phyloP scores from a whole-genome alignment of 202 grass and related monocot genomes.

The Musa balbisiana region DNA sequence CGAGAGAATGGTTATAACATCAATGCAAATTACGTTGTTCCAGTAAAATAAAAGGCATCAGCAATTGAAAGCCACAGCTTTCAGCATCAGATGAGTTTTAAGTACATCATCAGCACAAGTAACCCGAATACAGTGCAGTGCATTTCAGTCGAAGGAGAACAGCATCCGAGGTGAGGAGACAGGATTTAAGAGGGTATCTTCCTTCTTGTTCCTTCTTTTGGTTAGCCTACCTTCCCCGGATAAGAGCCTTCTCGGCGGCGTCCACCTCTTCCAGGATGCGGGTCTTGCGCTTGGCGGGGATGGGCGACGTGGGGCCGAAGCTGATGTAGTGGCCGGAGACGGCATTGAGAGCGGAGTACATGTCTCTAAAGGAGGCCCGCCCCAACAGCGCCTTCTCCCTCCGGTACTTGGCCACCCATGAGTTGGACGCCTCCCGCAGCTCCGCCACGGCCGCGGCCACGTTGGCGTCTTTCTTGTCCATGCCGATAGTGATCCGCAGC shows the following conservation, averaged over 20 bases:
- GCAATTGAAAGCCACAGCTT: no score
- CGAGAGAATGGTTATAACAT: no score
- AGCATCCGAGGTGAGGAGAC: no score
- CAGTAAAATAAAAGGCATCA: no score
- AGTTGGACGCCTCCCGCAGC: constrained; percentile 82
- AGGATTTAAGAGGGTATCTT: no score
- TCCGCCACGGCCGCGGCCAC: constrained; percentile 70
- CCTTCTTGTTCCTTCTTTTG: no score
- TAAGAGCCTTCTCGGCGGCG: constrained; percentile 91
- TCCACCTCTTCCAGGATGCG: constrained; percentile 98
- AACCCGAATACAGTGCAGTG: no score
- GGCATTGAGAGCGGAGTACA: constrained; percentile 97
- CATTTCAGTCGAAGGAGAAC: no score
- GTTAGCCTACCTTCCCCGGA: constrained; percentile 44
- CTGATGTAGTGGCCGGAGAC: constrained; percentile 98
- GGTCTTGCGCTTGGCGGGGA: constrained; percentile 83
- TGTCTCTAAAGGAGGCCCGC: constrained; percentile 78
- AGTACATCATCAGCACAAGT: no score
- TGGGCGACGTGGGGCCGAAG: constrained; percentile 93
- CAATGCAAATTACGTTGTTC: no score
- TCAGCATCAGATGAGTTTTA: no score
- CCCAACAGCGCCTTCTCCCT: constrained; percentile 81
- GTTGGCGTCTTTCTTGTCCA: constrained; percentile 78
- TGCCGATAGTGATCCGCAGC: constrained; percentile 73
- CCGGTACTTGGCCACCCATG: constrained; percentile 94